Evolutionary conservation across 129 eudicot genomes (phyloP), one percentile per base, ranked within the genome.

Genomic region (Lactuca sativa): DNA sequence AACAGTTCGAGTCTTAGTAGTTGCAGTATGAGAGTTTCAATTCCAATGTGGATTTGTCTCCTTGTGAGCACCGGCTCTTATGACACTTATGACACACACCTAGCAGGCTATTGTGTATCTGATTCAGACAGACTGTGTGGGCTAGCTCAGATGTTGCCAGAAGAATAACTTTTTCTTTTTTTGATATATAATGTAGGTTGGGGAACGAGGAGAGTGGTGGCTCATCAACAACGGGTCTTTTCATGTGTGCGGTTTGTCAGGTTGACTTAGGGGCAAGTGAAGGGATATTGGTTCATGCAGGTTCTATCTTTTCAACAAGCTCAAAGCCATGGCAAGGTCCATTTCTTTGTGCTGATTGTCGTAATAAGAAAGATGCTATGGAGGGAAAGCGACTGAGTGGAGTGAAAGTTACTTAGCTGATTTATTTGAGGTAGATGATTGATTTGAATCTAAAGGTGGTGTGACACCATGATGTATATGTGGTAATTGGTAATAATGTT

Each of bases 281-380:
- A 58, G 96, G 98, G 16, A 78, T 92, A 71, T 92, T 96, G 0
- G 95, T 89, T 48, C 96, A 92, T 73, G 96, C 98, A 7, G 98
- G 96, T 74, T 89, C 98, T 34, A 82, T 89, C 48, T 88, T 88
- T 83, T 89, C 96, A 2, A 84, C 83, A 18, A 83, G 89, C 67
- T 82, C 96, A 59, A 89, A 81, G 66, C 98, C 96, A 0, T 92
- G 98, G 98, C 86, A 92, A 84, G 98, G 96, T 49, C 98, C 98
- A 70, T 92, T 92, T 70, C 87, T 89, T 0, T 92, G 98, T 63
- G 83, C 79, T 2, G 91, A 67, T 54, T 92, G 96, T 60, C 91
- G 83, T 37, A 59, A 86, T 30, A 92, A 92, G 83, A 88, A 92
- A 73, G 98, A 92, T 53, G 98, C 98, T 60, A 92, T 92, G 97